Base-by-base conservation (phyloP, 441 rosid species). In the Bruguiera hainesii region DNA sequence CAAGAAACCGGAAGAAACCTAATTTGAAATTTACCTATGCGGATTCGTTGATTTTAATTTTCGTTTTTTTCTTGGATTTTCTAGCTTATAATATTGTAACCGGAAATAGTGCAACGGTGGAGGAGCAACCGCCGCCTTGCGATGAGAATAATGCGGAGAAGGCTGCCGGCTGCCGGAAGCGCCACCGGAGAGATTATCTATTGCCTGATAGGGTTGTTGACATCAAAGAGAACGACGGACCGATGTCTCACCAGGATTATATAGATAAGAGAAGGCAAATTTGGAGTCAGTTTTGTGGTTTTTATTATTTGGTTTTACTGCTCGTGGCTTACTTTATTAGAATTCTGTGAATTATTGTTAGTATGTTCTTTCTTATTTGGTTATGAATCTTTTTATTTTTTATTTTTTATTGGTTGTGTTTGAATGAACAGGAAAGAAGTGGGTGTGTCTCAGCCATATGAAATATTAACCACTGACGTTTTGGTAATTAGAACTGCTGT, bases 161-260 rank as follows among this genome's bases (percentile, higher is more conserved):
- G 63, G 55, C 23, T 8, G 49, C 66, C 33, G 18, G 48, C 18
- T 13, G 48, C 18, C 69, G 16, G 23, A 86, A 81, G 69, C 87
- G 83, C 29, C 74, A 74, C 30, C 71, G 78, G 2, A 48, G 61
- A 35, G 65, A 66, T 25, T 64, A 30, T 49, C 72, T 79, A 60
- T 77, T 56, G 63, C 68, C 62, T 7, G 61, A 65, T 19, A 62
- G 59, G 49, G 69, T 62, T 59, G 35, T 59, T 35, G 70, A 61
- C 23, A 56, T 68, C 20, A 73, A 71, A 61, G 80, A 69, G 63
- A 63, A 65, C 5, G 86, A 80, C 59, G 83, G 83, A 42, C 86
- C 87, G 0, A 80, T 86, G 87, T 82, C 91, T 55, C 89, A 89
- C 67, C 82, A 73, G 46, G 95, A 83, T 76, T 89, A 86, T 67